A percentile compares a stretch with the other conserved stretches of the same genome.
Conservation (phyloP, 208 protist species). For the Acanthamoeba royreba region DNA sequence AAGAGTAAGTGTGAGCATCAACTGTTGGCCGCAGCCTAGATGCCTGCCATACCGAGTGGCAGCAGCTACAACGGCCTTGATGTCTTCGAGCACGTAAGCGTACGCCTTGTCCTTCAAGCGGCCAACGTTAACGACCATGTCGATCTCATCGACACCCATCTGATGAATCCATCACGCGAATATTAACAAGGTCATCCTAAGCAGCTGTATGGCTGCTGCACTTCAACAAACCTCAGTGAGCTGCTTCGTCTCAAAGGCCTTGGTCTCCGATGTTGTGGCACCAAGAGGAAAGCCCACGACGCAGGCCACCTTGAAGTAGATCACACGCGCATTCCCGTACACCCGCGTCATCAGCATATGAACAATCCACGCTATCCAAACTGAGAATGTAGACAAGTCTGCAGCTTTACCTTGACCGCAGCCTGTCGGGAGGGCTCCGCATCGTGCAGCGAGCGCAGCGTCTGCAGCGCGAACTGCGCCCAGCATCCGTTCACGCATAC, state of each 20-base stretch:
- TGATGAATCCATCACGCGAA: not conserved
- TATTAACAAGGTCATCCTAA: too few species aligned
- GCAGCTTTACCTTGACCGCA: not conserved
- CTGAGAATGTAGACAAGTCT: not conserved
- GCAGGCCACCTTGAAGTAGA: conserved; percentile 75
- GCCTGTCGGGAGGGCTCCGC: not conserved
- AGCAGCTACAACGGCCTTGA: conserved; percentile 80
- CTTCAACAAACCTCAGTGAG: conserved; percentile 72
- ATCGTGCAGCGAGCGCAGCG: not conserved
- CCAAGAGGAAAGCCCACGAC: conserved; percentile 92
- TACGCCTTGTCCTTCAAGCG: conserved; percentile 86
- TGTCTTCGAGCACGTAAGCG: conserved; percentile 84
- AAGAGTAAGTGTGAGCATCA: conserved; percentile 57
- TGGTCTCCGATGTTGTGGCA: conserved; percentile 81
- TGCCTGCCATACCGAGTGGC: conserved; percentile 57
- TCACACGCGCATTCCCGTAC: conserved; percentile 67
- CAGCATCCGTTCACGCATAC: conserved; percentile 91
- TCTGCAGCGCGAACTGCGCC: conserved; percentile 59
- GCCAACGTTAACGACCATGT: conserved; percentile 94
- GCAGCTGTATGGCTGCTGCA: too few species aligned
- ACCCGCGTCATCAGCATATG: conserved; percentile 39
- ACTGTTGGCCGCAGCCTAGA: not conserved
- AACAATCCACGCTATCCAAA: not conserved
- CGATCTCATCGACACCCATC: conserved; percentile 88
- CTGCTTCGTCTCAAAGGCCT: conserved; percentile 84